phyloP scores from a whole-genome alignment of 148 eudicot genomes.

The Chenopodium berlandieri region DNA sequence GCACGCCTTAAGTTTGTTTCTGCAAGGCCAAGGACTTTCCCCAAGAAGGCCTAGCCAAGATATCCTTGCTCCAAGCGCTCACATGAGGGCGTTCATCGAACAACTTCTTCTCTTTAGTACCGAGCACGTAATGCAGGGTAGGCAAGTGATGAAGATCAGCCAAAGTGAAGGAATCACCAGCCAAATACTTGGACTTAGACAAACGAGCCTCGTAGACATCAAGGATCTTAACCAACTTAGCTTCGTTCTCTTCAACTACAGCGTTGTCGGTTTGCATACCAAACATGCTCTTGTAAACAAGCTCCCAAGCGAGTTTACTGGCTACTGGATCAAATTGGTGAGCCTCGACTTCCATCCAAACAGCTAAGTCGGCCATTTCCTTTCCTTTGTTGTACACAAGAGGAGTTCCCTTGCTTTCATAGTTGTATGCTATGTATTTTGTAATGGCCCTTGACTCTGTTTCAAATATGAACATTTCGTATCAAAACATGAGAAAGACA shows the following conservation, averaged over 20 bases:
- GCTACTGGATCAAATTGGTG: constrained; percentile 24
- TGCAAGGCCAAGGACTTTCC: constrained; percentile 36
- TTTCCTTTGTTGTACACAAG: constrained; percentile 30
- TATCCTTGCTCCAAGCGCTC: constrained; percentile 29
- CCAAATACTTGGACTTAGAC: constrained; percentile 57
- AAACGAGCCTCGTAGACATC: constrained; percentile 67
- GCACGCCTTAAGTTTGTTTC: constrained; percentile 7
- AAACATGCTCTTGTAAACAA: constrained; percentile 31
- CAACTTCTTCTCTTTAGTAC: constrained; percentile 33
- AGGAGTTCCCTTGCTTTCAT: constrained; percentile 35
- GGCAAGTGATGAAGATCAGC: constrained; percentile 51
- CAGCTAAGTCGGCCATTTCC: constrained; percentile 38
- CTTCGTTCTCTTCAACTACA: constrained; percentile 40
- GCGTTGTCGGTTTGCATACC: constrained; percentile 39
- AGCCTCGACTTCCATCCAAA: constrained; percentile 62
- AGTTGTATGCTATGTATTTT: constrained; percentile 43
- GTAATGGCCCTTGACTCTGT: constrained; percentile 77
- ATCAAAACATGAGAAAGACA: background rate
- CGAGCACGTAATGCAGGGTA: constrained; percentile 31
- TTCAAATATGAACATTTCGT: background rate
- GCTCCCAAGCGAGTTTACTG: constrained; percentile 46
- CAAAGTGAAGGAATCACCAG: constrained; percentile 42
- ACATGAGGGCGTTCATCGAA: constrained; percentile 54
- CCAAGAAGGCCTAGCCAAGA: constrained; percentile 67
- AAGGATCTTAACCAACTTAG: constrained; percentile 44